Evolutionary conservation across 2,329 filamentous ascomycete species (phyloP), one percentile per base, ranked within the genome.

Genomic region (Botryotinia convoluta): DNA sequence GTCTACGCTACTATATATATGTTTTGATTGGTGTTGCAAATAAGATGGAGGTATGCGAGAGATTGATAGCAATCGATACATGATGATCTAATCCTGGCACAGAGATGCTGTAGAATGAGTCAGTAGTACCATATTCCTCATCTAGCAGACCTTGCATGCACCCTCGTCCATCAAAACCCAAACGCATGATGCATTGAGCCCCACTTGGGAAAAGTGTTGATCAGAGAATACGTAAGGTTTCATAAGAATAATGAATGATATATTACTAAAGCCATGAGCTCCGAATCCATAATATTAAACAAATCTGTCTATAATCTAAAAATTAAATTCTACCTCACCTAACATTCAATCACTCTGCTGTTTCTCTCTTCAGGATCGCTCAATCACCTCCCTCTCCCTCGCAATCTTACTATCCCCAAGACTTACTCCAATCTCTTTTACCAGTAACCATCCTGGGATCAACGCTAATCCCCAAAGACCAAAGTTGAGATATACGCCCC

Each of bases 401-500:
- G 77, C 74, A 18, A 79, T 57, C 59, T 79, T 79, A 48, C 75
- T 77, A 65, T 79, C 75, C 1, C 76, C 75, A 26, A 80, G 70
- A 0, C 70, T 78, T 4, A 78, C 77, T 4, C 79, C 79, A 54
- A 80, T 79, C 37, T 79, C 73, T 44, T 74, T 79, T 12, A 93
- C 77, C 0, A 93, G 88, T 26, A 91, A 77, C 91, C 91, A 94
- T 0, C 89, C 90, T 0, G 91, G 92, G 3, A 86, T 76, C 18
- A 93, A 82, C 0, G 91, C 85, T 0, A 91, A 76, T 0, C 83
- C 91, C 90, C 91, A 93, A 0, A 93, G 83, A 0, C 83, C 87
- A 79, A 93, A 92, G 78, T 93, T 93, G 77, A 93, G 83, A 78
- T 93, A 93, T 0, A 92, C 85, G 26, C 85, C 89, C 4, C 91